phyloP scores from a whole-genome alignment of 176 grass and related monocot genomes.

The Phragmites australis region DNA sequence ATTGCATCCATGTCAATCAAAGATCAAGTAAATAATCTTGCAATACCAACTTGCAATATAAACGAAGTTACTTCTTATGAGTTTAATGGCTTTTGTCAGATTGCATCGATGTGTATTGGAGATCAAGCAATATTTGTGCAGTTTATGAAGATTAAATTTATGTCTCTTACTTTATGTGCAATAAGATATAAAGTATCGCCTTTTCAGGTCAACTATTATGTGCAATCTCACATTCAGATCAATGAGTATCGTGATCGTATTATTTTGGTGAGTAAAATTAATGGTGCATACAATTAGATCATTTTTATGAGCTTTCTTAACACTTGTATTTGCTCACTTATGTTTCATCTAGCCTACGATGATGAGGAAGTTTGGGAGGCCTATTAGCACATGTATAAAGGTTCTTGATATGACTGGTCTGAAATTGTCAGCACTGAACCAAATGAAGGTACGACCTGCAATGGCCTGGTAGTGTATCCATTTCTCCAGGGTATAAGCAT shows the following conservation, averaged over 20 bases:
- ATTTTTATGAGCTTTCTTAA: constrained; percentile 20
- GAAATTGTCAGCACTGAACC: constrained; percentile 77
- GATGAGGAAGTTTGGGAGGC: constrained; percentile 60
- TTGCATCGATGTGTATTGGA: constrained; percentile 30
- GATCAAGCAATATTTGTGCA: neutral
- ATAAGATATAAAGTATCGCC: constrained; percentile 8
- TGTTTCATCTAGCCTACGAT: constrained; percentile 56
- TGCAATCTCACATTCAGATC: constrained; percentile 96
- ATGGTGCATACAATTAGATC: constrained; percentile 9
- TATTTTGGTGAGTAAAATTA: constrained; percentile 72
- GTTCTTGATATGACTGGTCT: constrained; percentile 95
- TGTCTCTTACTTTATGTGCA: neutral
- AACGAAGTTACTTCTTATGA: constrained; percentile 24
- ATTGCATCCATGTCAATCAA: constrained; percentile 12
- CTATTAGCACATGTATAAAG: constrained; percentile 78
- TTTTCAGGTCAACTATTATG: constrained; percentile 89
- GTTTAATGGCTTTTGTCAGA: constrained; percentile 23
- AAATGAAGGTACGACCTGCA: constrained; percentile 67
- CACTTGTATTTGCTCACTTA: constrained; percentile 25
- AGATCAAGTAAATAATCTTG: constrained; percentile 9
- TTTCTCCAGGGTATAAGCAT: neutral
- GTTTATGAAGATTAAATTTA: neutral
- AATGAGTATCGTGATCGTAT: constrained; percentile 91
- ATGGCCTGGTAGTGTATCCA: neutral
- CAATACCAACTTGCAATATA: neutral